A percentile compares a stretch with the other conserved stretches of the same genome.
Evolutionary conservation across 1,284 basidiomycete species (phyloP).

Genomic region (Veloporphyrellus conicus): DNA sequence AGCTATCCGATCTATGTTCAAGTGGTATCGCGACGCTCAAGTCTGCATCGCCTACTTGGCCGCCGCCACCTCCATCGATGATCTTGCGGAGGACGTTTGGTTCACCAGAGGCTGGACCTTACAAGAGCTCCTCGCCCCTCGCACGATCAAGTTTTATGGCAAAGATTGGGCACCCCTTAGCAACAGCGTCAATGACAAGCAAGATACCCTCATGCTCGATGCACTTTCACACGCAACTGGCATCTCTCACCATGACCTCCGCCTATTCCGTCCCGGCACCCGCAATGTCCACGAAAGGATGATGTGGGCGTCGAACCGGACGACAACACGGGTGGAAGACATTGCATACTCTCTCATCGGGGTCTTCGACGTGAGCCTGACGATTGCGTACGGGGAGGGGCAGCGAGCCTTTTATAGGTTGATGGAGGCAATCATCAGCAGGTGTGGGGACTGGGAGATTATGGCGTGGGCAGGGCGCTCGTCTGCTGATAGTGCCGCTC

Average conservation of each 20-base stretch:
- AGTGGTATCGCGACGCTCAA: slow-evolving; percentile 30
- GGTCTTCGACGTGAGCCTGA: slow-evolving; percentile 31
- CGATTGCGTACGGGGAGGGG: slow-evolving; percentile 33
- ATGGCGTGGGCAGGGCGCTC: slow-evolving; percentile 31
- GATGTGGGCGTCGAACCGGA: slow-evolving; percentile 33
- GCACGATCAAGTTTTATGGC: slow-evolving; percentile 31
- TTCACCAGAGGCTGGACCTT: slow-evolving; percentile 33
- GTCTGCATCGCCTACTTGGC: slow-evolving; percentile 33
- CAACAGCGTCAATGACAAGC: slow-evolving; percentile 25
- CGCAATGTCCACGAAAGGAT: slow-evolving; percentile 29
- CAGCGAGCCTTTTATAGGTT: slow-evolving; percentile 29
- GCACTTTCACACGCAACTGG: slow-evolving; percentile 28
- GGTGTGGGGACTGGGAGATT: slow-evolving; percentile 33
- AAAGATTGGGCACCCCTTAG: slow-evolving; percentile 25
- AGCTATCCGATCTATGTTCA: slow-evolving; percentile 33
- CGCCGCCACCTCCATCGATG: slow-evolving; percentile 28
- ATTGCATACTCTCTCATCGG: slow-evolving; percentile 32
- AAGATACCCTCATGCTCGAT: slow-evolving; percentile 24
- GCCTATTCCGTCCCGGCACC: slow-evolving; percentile 28
- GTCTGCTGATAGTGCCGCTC: slow-evolving; percentile 28
- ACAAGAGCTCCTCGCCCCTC: slow-evolving; percentile 29
- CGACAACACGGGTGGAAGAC: slow-evolving; percentile 32
- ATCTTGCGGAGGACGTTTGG: slow-evolving; percentile 30
- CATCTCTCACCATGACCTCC: slow-evolving; percentile 26
- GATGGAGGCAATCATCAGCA: slow-evolving; percentile 29